These are phyloP conservation scores for Lentinula guzmanii DNA, from an alignment of 768 basidiomycete species.

Conservation along the genomic window DNA sequence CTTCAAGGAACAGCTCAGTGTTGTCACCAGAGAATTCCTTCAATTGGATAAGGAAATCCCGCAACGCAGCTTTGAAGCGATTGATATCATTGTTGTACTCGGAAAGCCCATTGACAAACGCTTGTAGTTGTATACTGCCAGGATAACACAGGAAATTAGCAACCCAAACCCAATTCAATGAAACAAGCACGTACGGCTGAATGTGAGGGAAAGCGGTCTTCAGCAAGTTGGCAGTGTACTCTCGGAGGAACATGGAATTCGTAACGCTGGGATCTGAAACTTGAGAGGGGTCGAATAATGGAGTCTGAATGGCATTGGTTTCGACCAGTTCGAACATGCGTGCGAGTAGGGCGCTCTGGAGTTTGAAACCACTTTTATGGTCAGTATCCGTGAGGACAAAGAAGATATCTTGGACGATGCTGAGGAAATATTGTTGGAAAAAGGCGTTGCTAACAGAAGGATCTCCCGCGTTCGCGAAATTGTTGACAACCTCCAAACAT, in stretches of 20 bases:
- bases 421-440: conserved; percentile 95
- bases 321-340: conserved; percentile 93
- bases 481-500: conserved; percentile 91
- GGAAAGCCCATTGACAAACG: conserved; percentile 62
- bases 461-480: conserved; percentile 76
- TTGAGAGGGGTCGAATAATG: conserved; percentile 77
- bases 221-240: conserved; percentile 82
- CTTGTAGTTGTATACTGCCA: conserved; percentile 59
- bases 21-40: conserved; percentile 98
- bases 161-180: neutral
- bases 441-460: conserved; percentile 80
- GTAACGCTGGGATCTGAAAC: conserved; percentile 64
- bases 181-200: conserved; percentile 50
- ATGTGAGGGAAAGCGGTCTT: conserved; percentile 91
- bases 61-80: conserved; percentile 88
- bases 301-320: conserved; percentile 69
- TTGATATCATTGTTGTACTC: conserved; percentile 77
- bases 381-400: conserved; percentile 96
- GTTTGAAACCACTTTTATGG: conserved; percentile 98
- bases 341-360: conserved; percentile 88
- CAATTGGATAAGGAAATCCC: conserved; percentile 96
- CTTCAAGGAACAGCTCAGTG: conserved; percentile 86
- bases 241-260: conserved; percentile 76
- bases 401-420: conserved; percentile 92
- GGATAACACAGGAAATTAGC: neutral